Percentiles rank a stretch among this genome's conserved stretches.
Evolutionary conservation across 768 basidiomycete genomes (phyloP).

Genomic region (Albatrellus ellisii): DNA sequence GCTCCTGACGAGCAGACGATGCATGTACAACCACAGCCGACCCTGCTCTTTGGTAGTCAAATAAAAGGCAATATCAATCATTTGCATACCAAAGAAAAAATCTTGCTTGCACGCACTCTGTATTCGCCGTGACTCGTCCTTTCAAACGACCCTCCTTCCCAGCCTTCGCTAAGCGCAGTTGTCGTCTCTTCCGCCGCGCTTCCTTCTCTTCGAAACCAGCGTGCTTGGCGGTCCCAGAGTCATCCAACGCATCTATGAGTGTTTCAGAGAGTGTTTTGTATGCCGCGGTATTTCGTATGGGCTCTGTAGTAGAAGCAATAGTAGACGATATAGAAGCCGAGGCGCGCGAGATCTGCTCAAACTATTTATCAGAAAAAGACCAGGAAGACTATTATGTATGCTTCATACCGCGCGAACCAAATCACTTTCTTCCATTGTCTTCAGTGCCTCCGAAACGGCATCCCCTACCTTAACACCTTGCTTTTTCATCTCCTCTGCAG

Average conservation of each 20-base stretch:
- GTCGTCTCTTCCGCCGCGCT: slow-evolving; percentile 66
- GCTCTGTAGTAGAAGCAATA: slow-evolving; percentile 83
- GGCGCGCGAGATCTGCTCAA: slow-evolving; percentile 66
- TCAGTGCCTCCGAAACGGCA: slow-evolving; percentile 85
- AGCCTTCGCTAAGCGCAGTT: slow-evolving; percentile 72
- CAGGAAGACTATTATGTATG: too few relatives aligned
- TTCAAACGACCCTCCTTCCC: slow-evolving; percentile 56
- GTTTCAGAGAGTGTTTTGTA: slow-evolving; percentile 89
- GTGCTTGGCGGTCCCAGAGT: slow-evolving; percentile 85
- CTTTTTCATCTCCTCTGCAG: slow-evolving; percentile 85
- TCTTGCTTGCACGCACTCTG: slow-evolving; percentile 50
- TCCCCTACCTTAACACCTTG: slow-evolving; percentile 87
- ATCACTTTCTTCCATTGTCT: slow-evolving; percentile 90
- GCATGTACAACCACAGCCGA: slow-evolving; percentile 75
- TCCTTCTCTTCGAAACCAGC: slow-evolving; percentile 97
- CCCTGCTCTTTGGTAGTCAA: slow-evolving; percentile 72
- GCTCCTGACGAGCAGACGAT: slow-evolving; percentile 64
- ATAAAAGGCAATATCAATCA: not conserved
- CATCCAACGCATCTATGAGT: slow-evolving; percentile 84
- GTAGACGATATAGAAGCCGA: slow-evolving; percentile 77
- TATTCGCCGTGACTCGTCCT: slow-evolving; percentile 51
- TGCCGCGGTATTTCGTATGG: slow-evolving; percentile 91
- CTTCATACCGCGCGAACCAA: slow-evolving; percentile 66
- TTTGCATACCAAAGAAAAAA: not conserved
- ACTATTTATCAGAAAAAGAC: too few relatives aligned